These are phyloP conservation scores for Oryza australiensis DNA, from an alignment of 176 grass and related monocot genomes.

Conservation along the genomic window DNA sequence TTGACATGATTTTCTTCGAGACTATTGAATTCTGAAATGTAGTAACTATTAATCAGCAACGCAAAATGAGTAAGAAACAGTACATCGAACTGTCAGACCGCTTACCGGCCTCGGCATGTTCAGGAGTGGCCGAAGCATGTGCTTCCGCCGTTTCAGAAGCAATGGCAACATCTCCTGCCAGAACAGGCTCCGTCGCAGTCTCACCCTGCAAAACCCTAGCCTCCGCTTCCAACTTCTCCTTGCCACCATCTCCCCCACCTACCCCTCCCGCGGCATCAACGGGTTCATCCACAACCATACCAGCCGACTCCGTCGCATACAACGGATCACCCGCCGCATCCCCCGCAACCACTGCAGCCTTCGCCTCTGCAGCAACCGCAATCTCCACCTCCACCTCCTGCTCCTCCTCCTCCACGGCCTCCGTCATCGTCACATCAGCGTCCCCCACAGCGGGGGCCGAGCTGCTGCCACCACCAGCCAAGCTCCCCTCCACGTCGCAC, in stretches of 20 bases:
- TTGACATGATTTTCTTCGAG: not conserved
- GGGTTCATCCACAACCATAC: constrained; percentile 21
- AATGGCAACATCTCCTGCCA: not conserved
- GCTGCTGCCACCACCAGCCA: not conserved
- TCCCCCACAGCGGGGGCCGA: not conserved
- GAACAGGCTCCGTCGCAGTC: not conserved
- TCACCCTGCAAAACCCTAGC: not conserved
- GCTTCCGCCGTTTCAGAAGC: constrained; percentile 1
- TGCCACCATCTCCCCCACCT: not conserved
- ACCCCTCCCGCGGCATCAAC: not conserved
- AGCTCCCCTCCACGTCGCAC: not conserved
- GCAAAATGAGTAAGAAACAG: not conserved
- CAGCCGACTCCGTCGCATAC: constrained; percentile 29
- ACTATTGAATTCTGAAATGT: not conserved
- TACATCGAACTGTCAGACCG: not conserved
- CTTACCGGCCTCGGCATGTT: constrained; percentile 31
- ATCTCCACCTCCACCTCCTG: not conserved
- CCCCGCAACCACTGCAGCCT: not conserved
- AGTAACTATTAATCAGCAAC: not conserved
- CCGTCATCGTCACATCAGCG: constrained; percentile 33
- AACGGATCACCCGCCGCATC: constrained; percentile 16
- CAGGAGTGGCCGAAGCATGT: not conserved
- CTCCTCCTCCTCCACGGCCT: not conserved
- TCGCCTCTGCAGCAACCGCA: not conserved
- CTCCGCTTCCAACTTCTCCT: constrained; percentile 11